Percentiles rank a stretch among this genome's conserved stretches.
These are phyloP conservation scores for Penicillium vulpinum DNA, from an alignment of 2,329 filamentous ascomycete species.

Conservation along the genomic window DNA sequence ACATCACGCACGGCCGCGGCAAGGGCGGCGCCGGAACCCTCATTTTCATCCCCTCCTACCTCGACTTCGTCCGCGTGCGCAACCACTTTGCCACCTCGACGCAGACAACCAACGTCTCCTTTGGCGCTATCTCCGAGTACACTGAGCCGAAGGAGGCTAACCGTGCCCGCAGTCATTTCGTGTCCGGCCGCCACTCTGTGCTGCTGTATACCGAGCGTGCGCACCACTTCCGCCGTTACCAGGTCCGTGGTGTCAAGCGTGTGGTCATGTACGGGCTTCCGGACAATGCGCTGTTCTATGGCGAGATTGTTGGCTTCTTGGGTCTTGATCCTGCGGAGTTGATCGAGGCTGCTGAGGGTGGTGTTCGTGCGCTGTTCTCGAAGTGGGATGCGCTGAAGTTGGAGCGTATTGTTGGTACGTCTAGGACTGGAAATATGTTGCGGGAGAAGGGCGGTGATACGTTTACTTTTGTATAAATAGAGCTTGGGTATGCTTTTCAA, in stretches of 20 bases:
- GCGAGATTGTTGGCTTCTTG: constrained; percentile 45
- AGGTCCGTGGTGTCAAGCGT: constrained; percentile 74
- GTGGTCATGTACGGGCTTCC: constrained; percentile 90
- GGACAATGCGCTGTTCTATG: constrained; percentile 68
- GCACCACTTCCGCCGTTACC: constrained; percentile 94
- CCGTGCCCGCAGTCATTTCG: constrained; percentile 82
- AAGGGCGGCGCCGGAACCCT: constrained; percentile 68
- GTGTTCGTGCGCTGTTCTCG: constrained; percentile 67
- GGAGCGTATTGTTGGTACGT: constrained; percentile 81
- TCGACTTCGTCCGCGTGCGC: constrained; percentile 90
- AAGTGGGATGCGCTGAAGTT: constrained; percentile 87
- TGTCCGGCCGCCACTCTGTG: constrained; percentile 76
- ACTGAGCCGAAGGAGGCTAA: constrained; percentile 75
- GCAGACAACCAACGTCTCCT: constrained; percentile 60
- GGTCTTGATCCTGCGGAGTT: constrained; percentile 48
- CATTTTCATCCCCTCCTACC: constrained; percentile 87
- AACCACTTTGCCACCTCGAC: constrained; percentile 82
- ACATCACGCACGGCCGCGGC: constrained; percentile 41
- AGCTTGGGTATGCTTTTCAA: background rate
- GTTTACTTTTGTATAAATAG: constrained; percentile 81
- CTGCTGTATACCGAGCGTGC: constrained; percentile 90
- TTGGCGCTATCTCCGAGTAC: constrained; percentile 88
- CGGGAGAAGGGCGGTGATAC: constrained; percentile 78
- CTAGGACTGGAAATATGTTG: constrained; percentile 80
- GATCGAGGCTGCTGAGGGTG: constrained; percentile 58